Evolutionary conservation across 352 stramenopile genomes (phyloP), one percentile per base, ranked within the genome.

Genomic region (Phytophthora aleatoria): DNA sequence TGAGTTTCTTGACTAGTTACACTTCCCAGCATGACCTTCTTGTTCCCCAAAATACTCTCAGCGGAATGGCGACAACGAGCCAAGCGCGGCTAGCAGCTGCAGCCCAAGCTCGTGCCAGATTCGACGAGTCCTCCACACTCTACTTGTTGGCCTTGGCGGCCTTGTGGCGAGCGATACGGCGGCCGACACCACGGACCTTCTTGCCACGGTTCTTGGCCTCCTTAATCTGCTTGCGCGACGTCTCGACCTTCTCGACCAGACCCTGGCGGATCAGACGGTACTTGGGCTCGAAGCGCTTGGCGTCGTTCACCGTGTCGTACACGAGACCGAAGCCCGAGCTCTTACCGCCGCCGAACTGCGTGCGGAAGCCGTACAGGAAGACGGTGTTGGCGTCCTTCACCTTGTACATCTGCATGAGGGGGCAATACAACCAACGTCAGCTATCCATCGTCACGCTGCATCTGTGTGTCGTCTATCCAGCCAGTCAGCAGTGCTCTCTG

Each of bases 171-270:
- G 97, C 96, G 78, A 99, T 99, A 81, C 94, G 95, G 61, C 96
- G 94, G 69, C 97, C 97, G 28, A 98, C 97, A 92, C 97, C 97
- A 64, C 97, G 95, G 56, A 98, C 77, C 94, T 99, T 99, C 88
- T 98, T 97, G 70, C 71, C 92, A 64, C 97, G 96, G 88, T 99
- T 99, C 95, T 99, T 99, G 68, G 93, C 89, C 80, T 99, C 97
- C 94, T 99, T 99, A 84, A 99, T 99, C 76, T 98, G 96, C 91
- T 99, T 99, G 70, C 97, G 90, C 60, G 94, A 99, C 62, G 85
- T 96, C 81, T 99, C 97, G 66, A 98, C 97, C 89, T 98, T 98
- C 59, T 98, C 89, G 39, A 84, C 73, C 57, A 96, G 81, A 64
- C 88, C 88, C 75, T 96, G 86, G 71, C 91, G 93, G 45, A 99